Evolutionary conservation across 441 rosid genomes (phyloP), one percentile per base, ranked within the genome.

Genomic region (Euphorbia celastroides): DNA sequence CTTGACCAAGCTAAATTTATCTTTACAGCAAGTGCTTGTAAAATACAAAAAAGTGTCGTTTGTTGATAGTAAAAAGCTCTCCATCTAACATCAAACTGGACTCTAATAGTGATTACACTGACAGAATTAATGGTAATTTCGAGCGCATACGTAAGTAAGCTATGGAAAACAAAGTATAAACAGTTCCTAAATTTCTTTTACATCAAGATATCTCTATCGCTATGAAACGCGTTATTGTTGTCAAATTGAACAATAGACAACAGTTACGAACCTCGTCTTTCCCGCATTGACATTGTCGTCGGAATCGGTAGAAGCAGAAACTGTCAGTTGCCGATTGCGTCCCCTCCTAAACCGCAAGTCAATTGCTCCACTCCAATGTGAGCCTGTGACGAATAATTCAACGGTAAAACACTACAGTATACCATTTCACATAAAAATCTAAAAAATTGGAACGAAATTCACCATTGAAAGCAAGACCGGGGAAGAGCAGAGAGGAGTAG

Each of bases 251-350:
- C 22, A n/a, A 0, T 1, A 19, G 66, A 36, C 22, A 16, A 57
- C 12, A 31, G 13, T 57, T 38, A 38, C 14, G 57, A 38, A 82
- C 86, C 88, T 81, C 70, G 71, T 85, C 70, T 75, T 80, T 70
- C 71, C 79, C 65, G 54, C 22, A 31, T 58, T 38, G 30, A 64
- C 58, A 68, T 60, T 77, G 11, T 66, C 44, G 14, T 58, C 78
- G 27, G 66, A 69, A 56, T 69, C 79, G 60, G 66, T 74, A 48
- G 80, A 44, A 27, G 81, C 79, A 57, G 76, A 72, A 62, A 77
- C 68, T 17, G 54, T 30, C 71, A 60, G 9, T 23, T 66, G 34
- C 59, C 57, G 69, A 71, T 66, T 67, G 67, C 75, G 75, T 61
- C 72, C 58, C 57, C 38, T 30, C 60, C 64, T 48, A 17, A 67